Evolutionary conservation across 2,329 filamentous ascomycete genomes (phyloP).

Genomic region (Helotiales sp.): DNA sequence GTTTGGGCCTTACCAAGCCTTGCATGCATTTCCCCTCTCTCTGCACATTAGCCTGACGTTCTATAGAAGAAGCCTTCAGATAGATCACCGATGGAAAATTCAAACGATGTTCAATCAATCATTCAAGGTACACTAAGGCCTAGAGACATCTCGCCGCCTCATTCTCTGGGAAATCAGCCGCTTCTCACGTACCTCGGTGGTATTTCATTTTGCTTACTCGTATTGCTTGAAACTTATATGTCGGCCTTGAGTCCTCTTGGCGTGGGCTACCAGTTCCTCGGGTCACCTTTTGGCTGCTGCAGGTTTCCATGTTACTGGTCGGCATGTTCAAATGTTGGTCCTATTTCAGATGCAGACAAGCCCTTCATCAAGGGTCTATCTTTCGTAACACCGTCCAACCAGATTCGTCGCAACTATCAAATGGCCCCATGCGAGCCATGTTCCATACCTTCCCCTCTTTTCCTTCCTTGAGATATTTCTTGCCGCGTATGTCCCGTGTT

Average conservation of each 20-base stretch:
- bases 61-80: background rate
- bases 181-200: background rate
- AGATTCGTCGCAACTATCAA: background rate
- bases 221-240: background rate
- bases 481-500: background rate
- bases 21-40: background rate
- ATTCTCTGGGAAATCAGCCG: background rate
- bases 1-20: background rate
- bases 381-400: conserved; percentile 3
- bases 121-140: too few species aligned
- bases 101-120: background rate
- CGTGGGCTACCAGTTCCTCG: background rate
- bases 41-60: background rate
- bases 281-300: conserved; percentile 1
- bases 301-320: background rate
- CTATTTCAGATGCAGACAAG: background rate
- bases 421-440: background rate
- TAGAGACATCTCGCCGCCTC: background rate
- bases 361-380: background rate
- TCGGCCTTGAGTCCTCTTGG: background rate
- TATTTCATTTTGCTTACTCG: too few species aligned
- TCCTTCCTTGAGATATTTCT: background rate
- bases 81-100: background rate
- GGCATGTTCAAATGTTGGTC: background rate
- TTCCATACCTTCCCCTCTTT: background rate